Base-by-base conservation (phyloP, 306 rosid genomes). In the Quercus berberidifolia region DNA sequence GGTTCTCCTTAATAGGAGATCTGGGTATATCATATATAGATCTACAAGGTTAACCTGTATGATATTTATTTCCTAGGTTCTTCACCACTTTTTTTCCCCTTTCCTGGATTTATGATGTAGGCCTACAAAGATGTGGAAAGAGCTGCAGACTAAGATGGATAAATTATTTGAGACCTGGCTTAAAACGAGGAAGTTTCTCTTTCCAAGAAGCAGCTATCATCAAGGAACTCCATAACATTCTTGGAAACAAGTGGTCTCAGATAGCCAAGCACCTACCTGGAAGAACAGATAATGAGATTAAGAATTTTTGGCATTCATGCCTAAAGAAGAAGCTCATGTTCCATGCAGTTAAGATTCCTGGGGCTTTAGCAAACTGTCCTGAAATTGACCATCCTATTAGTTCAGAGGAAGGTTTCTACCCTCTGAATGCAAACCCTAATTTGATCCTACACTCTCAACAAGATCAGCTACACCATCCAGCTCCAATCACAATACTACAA, bases 251-350 rank as follows among this genome's bases (percentile, higher is more conserved):
- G 79, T 95, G 99, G 99, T 97, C 99, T 78, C 97, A 88, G 79
- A 95, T 95, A 76, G 99, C 99, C 5, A 93, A 91, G 88, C 99
- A 95, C 79, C 70, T 95, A 83, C 99, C 97, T 10, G 99, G 99
- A 89, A 90, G 99, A 92, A 94, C 99, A 76, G 99, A 94, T 85
- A 94, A 94, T 74, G 99, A 95, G 82, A 98, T 93, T 87, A 95
- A 95, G 87, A 95, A 95, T 79, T 95, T 95, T 79, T 95, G 99
- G 99, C 91, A 95, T 85, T 91, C 99, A 62, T 89, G 88, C 96
- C 85, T 91, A 63, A 95, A 95, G 87, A 95, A 91, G 94, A 93
- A 93, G 89, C 91, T 95, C 30, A 82, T 87, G 51, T 80, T 92
- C 59, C 93, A 84, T 79, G 94, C 86, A 62, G 74, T 59, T 62